phyloP scores from a whole-genome alignment of 2,329 filamentous ascomycete genomes.

The Cercospora sp. region DNA sequence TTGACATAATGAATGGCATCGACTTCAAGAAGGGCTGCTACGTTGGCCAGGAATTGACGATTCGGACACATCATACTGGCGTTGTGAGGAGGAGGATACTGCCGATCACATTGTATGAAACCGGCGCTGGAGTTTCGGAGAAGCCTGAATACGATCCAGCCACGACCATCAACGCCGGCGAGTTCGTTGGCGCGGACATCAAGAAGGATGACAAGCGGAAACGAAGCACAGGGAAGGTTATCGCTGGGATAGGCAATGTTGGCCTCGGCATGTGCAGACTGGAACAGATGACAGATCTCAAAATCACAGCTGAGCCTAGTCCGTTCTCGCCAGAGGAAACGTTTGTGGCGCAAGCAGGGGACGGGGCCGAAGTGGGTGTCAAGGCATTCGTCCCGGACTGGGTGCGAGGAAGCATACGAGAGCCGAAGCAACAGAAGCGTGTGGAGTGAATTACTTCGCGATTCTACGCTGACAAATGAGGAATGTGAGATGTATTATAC shows the following conservation, averaged over 20 bases:
- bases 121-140: constrained; percentile 43
- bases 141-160: constrained; percentile 52
- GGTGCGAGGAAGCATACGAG: constrained; percentile 53
- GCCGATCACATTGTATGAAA: constrained; percentile 71
- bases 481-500: not conserved
- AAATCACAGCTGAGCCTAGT: constrained; percentile 66
- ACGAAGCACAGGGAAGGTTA: constrained; percentile 76
- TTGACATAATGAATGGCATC: constrained; percentile 81
- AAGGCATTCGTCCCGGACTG: constrained; percentile 77
- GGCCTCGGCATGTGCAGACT: constrained; percentile 84
- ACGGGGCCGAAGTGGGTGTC: constrained; percentile 38
- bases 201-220: constrained; percentile 53
- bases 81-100: constrained; percentile 89
- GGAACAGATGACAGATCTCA: constrained; percentile 84
- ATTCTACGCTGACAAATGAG: not conserved
- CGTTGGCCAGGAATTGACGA: constrained; percentile 93
- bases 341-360: constrained; percentile 43
- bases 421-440: constrained; percentile 42
- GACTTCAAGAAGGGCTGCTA: constrained; percentile 98
- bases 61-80: constrained; percentile 89
- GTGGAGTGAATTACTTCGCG: constrained; percentile 26
- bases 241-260: constrained; percentile 77
- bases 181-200: constrained; percentile 49
- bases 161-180: not conserved
- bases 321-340: constrained; percentile 58